A percentile compares a stretch with the other conserved stretches of the same genome.
Evolutionary conservation across 495 filamentous ascomycete genomes (phyloP).

Genomic region (Talaromyces proteolyticus): DNA sequence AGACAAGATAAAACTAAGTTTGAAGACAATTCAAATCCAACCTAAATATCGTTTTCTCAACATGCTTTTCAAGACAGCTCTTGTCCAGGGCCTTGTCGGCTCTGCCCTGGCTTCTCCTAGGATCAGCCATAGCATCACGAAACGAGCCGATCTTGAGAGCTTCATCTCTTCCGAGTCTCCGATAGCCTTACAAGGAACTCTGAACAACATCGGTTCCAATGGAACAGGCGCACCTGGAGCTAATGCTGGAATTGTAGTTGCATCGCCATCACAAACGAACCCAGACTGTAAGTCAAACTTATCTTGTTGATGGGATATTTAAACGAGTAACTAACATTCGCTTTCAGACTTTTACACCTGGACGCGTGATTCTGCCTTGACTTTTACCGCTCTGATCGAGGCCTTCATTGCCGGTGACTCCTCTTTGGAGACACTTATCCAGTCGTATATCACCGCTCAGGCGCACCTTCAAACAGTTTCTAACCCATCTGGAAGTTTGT

Average conservation of each 20-base stretch:
- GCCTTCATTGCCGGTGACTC: conserved; percentile 48
- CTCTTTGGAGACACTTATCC: conserved; percentile 46
- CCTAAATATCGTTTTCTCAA: not conserved
- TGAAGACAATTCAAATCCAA: not conserved
- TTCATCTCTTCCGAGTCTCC: conserved; percentile 29
- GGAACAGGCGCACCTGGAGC: conserved; percentile 42
- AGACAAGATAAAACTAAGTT: not conserved
- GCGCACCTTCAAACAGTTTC: conserved; percentile 55
- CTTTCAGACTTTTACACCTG: conserved; percentile 55
- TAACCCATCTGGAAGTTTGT: conserved; percentile 53
- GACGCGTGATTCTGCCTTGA: conserved; percentile 66
- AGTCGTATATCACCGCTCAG: conserved; percentile 50
- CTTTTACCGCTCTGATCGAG: conserved; percentile 56
- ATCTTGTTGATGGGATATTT: not conserved
- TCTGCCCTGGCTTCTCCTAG: not conserved
- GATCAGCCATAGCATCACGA: not conserved
- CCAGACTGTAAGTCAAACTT: conserved; percentile 52
- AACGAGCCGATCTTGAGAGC: not conserved
- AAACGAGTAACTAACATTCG: not conserved
- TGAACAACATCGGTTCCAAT: conserved; percentile 53
- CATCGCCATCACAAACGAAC: conserved; percentile 47
- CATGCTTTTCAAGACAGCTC: not conserved
- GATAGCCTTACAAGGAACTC: conserved; percentile 42
- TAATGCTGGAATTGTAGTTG: conserved; percentile 51
- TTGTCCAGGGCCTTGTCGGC: not conserved